Base-by-base conservation (phyloP, 2,329 filamentous ascomycete genomes). In the Coniella lustricola region DNA sequence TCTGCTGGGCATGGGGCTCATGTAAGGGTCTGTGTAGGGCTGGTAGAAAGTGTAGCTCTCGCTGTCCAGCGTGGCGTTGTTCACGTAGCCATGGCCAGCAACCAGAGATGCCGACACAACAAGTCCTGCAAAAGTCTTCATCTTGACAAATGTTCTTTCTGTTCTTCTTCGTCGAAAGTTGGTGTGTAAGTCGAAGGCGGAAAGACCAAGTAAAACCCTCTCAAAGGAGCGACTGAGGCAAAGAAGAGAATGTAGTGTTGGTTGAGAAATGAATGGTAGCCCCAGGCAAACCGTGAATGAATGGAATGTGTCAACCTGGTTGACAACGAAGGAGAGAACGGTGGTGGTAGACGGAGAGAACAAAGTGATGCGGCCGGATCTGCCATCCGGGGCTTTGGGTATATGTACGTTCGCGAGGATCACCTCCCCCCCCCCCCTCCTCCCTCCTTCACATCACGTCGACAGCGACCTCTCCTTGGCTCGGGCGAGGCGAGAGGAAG, bases 1-100 rank as follows among this genome's bases (percentile, higher is more conserved):
- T n/a, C 76, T 51, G 53, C 31, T 25, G 20, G 44, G 44, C 2
- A 14, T 42, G 10, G 49, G 48, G 20, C 18, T 29, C 13, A 16
- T 49, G 44, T 53, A 53, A 9, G 49, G 45, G 12, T 53, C 51
- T 1, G 29, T 37, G 18, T 53, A 53, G 0, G 51, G 51, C 16
- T 53, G 51, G 21, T 51, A 53, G 10, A 53, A 51, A 4, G 43
- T 38, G 22, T 37, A 48, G 16, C 54, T 21, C 13, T 17, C 16
- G n/a, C 33, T 59, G 43, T 48, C 49, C 7, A 53, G 48, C 4
- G 48, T 51, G 9, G 18, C 51, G 22, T 51, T 51, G 45, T 39
- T 48, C 17, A 53, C 51, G 35, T 53, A 51, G 21, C 51, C 51
- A 42, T 53, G 51, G 25, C 44, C 51, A 7, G 51, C 44, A 25